Percentiles rank a stretch among this genome's conserved stretches.
These are phyloP conservation scores for Mortierella hygrophila DNA, from an alignment of 192 early-diverging fungal genomes.

Conservation along the genomic window DNA sequence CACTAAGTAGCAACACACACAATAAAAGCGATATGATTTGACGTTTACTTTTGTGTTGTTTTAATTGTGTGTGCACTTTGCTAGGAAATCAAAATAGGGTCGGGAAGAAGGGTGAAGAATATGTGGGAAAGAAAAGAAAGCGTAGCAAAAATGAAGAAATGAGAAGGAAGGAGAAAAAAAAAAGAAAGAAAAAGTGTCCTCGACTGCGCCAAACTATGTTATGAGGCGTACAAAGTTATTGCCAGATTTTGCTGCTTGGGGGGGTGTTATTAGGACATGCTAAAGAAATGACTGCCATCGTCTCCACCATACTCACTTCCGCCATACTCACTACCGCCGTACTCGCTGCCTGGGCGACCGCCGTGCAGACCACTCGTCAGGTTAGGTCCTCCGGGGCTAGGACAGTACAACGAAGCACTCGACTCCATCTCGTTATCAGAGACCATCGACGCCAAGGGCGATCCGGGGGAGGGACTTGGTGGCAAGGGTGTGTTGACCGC, in stretches of 20 bases:
- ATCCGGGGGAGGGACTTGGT: conserved; percentile 63
- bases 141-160: not conserved
- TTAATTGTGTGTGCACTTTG: not conserved
- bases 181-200: not conserved
- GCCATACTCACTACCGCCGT: conserved; percentile 51
- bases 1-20: too few relatives aligned
- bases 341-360: conserved; percentile 30
- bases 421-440: conserved; percentile 64
- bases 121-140: not conserved
- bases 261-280: conserved; percentile 27
- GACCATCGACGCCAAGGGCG: conserved; percentile 55
- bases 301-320: conserved; percentile 54
- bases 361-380: conserved; percentile 10
- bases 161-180: not conserved
- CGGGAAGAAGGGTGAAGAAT: not conserved
- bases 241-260: not conserved
- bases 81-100: conserved; percentile 3
- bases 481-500: conserved; percentile 69
- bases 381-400: conserved; percentile 55
- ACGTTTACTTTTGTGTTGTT: not conserved
- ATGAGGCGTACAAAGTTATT: not conserved
- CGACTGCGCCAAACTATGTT: not conserved
- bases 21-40: not conserved
- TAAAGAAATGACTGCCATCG: conserved; percentile 39
- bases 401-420: conserved; percentile 54